phyloP scores from a whole-genome alignment of 2,329 filamentous ascomycete species.

The Hysterium pulicare region DNA sequence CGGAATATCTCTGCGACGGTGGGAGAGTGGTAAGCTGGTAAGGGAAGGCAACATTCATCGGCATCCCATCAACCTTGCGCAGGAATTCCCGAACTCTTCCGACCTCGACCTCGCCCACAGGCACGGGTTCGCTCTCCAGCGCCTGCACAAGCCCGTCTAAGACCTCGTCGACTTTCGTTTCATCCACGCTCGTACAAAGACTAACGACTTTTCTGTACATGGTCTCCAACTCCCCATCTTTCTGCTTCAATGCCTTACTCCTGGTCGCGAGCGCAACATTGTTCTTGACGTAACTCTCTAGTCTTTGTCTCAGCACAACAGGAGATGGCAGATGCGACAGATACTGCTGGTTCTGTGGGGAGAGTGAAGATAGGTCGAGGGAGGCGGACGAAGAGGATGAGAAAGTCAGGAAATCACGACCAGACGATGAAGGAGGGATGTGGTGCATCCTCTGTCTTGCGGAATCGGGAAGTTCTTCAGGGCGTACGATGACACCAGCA shows the following conservation, averaged over 20 bases:
- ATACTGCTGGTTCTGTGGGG: conserved; percentile 4
- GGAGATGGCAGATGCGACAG: conserved; percentile 17
- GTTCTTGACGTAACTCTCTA: conserved; percentile 67
- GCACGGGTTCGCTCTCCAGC: conserved; percentile 79
- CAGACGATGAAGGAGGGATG: conserved; percentile 4
- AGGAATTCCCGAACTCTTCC: conserved; percentile 75
- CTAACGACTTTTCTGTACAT: conserved; percentile 87
- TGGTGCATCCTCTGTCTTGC: conserved; percentile 18
- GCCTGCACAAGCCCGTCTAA: conserved; percentile 78
- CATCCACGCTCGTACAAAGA: conserved; percentile 76
- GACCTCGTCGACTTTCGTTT: conserved; percentile 74
- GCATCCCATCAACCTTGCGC: conserved; percentile 73
- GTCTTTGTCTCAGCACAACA: conserved; percentile 57
- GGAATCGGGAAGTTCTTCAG: conserved; percentile 25
- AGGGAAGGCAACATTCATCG: no score
- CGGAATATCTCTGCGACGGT: no score
- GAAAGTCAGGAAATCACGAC: conserved; percentile 28
- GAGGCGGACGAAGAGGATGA: conserved; percentile 26
- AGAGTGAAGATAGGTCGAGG: conserved; percentile 7
- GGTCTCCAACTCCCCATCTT: conserved; percentile 78
- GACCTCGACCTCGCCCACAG: conserved; percentile 68
- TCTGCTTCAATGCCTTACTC: conserved; percentile 68
- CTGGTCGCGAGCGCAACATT: conserved; percentile 65
- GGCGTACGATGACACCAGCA: conserved; percentile 25
- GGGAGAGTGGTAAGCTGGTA: no score